Base-by-base conservation (phyloP, 2,329 filamentous ascomycete genomes). In the Berkeleyomyces basicola region DNA sequence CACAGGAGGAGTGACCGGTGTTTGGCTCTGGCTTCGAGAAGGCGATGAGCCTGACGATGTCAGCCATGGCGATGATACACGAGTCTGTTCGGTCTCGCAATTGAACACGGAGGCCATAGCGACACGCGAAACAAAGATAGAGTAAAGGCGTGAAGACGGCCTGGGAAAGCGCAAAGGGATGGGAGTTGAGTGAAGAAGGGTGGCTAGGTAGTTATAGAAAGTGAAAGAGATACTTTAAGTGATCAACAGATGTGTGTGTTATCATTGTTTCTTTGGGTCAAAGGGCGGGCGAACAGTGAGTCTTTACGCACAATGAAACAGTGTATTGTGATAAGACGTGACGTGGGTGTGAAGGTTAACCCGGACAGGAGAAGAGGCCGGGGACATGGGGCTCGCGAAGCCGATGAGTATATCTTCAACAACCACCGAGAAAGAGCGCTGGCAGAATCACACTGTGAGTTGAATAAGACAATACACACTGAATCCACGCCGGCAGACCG, bases 61-160 rank as follows among this genome's bases (percentile, higher is more conserved):
- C 60, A 86, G 80, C 93, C 93, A 99, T 14, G 93, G 93, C 16
- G 92, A 97, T 11, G 88, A 86, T 43, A 97, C 90, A 72, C 88
- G 79, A 1, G 89, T 88, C 55, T 90, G 89, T 67, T 96, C 87
- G 2, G 89, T 85, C 66, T 96, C 90, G 71, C 88, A 99, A 0
- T 92, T 96, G 72, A 99, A 99, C 68, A 99, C 89, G 10, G 92
- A 96, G 64, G 93, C 92, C 88, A 93, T 95, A 62, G 7, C 49
- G 66, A 59, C 61, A 61, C 47, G 58, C 58, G 63, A 57, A 55
- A 63, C 58, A 61, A 49, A 40, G 60, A 36, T 58, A 51, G 55
- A n/a, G n/a, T 9, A 36, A n/a, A 39, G 11, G 37, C n/a, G 14
- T n/a, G 39, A 55, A 39, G 4, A 55, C 4, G 3, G 11, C 14